Base-by-base conservation (phyloP, 768 basidiomycete species). In the Russula ochroleuca region DNA sequence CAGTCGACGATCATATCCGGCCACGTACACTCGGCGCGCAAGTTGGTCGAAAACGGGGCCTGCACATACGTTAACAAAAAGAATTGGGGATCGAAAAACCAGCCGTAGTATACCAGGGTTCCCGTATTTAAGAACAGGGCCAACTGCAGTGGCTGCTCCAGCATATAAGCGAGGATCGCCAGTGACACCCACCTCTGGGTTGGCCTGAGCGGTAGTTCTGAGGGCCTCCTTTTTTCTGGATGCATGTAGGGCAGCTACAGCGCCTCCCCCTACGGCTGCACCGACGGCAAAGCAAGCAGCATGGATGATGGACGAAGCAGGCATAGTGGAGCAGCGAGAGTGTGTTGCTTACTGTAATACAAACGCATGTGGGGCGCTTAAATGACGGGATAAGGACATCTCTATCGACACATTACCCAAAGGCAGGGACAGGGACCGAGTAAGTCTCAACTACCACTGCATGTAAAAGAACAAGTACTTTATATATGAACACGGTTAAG, bases 1-100 rank as follows among this genome's bases (percentile, higher is more conserved):
- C 61, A 95, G 77, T 14, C 92, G 81, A 58, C 97, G 80, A 74
- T 99, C 97, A 73, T 99, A 98, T 10, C 84, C 92, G 1, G 92
- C 86, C 23, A 88, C 86, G 70, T 97, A 98, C 17, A 90, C 94
- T 71, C 84, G 83, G 54, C 93, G 83, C 49, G 87, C 81, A 23
- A 97, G 78, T 14, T 86, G 72, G 75, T 97, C 95, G 2, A 87
- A 80, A 57, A 93, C 80, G 15, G 95, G 94, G 9, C 94, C 94
- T 96, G 31, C n/a, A 47, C 63, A 40, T 48, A 48, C 21, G 21
- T 13, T 13, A 15, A 51, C 54, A 25, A 38, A 40, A 5, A 8
- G 3, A 3, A n/a, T 13, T 35, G 10, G 35, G 35, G 35, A 35
- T 35, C 7, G 35, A 35, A 35, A 33, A 35, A 10, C 7, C 35